phyloP scores from a whole-genome alignment of 495 filamentous ascomycete genomes.

The Penicillium angulare region DNA sequence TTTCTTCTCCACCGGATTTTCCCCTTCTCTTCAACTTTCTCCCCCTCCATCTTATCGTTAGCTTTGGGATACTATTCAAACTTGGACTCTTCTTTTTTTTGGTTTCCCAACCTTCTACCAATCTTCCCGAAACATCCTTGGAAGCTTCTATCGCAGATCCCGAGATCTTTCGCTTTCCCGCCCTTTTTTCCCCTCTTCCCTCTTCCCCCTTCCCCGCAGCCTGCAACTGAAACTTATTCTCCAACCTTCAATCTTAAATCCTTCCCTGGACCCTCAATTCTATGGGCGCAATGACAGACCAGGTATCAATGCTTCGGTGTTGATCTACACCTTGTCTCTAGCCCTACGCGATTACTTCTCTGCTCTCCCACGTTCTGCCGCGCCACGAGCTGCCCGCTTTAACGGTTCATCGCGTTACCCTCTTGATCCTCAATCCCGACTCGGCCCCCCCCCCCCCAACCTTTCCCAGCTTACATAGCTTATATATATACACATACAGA shows the following conservation, averaged over 20 bases:
- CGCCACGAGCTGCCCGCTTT: slow-evolving; percentile 23
- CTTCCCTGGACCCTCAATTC: slow-evolving; percentile 28
- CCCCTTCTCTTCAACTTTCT: not conserved
- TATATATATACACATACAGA: too few relatives aligned
- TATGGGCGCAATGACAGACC: slow-evolving; percentile 30
- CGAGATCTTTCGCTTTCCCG: not conserved
- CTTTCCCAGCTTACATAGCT: not conserved
- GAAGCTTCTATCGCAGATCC: not conserved
- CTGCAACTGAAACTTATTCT: slow-evolving; percentile 4
- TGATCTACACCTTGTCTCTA: slow-evolving; percentile 35
- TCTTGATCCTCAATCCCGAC: slow-evolving; percentile 3
- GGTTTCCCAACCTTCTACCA: too few relatives aligned
- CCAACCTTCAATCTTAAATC: not conserved
- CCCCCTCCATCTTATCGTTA: not conserved
- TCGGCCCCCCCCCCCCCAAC: slow-evolving; percentile 8
- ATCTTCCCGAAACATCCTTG: not conserved
- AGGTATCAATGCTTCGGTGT: slow-evolving; percentile 31
- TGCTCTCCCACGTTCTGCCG: slow-evolving; percentile 32
- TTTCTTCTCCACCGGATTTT: not conserved
- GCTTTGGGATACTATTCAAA: not conserved
- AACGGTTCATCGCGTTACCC: slow-evolving; percentile 23
- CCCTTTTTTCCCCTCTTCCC: not conserved
- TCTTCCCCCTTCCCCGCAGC: slow-evolving; percentile 23
- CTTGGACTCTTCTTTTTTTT: not conserved
- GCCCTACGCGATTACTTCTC: slow-evolving; percentile 19